Percentiles rank a stretch among this genome's conserved stretches.
These are phyloP conservation scores for Eucalyptus rudis DNA, from an alignment of 345 rosid genomes.

Conservation along the genomic window DNA sequence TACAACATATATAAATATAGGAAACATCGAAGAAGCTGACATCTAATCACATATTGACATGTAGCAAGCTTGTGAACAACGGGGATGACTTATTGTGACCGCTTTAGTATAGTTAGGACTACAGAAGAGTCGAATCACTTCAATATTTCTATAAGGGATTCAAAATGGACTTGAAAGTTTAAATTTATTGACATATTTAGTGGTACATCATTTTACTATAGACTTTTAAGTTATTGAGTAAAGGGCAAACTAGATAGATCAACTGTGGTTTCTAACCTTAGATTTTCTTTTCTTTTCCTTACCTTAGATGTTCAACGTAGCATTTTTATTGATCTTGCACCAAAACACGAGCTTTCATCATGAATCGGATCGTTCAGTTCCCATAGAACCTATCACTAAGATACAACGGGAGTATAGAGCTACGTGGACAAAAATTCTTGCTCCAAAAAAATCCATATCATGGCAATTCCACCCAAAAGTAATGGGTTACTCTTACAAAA, in stretches of 20 bases:
- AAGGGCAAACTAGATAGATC: not conserved
- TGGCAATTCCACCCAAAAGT: too few relatives aligned
- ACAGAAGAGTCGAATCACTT: not conserved
- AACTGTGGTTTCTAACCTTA: not conserved
- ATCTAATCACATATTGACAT: not conserved
- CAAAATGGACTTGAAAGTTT: not conserved
- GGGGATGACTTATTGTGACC: rapidly evolving
- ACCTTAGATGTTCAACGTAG: not conserved
- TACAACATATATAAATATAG: not conserved
- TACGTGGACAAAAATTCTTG: not conserved
- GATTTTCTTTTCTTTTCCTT: not conserved
- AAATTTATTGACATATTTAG: not conserved
- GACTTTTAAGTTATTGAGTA: not conserved
- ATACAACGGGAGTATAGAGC: not conserved
- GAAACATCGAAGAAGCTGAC: not conserved
- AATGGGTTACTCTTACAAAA: too few relatives aligned
- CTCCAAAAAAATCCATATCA: too few relatives aligned
- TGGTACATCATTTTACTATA: not conserved
- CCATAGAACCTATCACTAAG: not conserved
- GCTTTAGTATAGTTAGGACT: not conserved
- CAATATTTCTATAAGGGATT: not conserved
- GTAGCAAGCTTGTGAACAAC: not conserved
- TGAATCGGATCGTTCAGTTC: rapidly evolving
- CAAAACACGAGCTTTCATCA: not conserved
- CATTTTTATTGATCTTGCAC: rapidly evolving